These are phyloP conservation scores for Plasmodium adleri DNA, from an alignment of 169 alveolate species.

Conservation along the genomic window DNA sequence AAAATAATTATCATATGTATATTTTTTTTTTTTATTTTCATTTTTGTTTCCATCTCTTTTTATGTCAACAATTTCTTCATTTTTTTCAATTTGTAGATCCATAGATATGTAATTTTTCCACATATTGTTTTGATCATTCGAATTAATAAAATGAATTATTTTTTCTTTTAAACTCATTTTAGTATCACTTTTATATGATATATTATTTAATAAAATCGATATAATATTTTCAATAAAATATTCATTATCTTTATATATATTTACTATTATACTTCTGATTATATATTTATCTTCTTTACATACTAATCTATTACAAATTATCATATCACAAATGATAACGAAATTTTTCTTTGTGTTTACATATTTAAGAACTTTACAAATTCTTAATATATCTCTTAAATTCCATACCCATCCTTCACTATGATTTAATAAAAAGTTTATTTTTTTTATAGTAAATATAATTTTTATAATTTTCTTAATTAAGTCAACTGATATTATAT, in stretches of 20 bases:
- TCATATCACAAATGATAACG: slow-evolving; percentile 22
- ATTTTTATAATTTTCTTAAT: slow-evolving; percentile 69
- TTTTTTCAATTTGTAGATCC: background rate
- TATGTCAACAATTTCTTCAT: too few relatives aligned
- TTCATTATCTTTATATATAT: slow-evolving; percentile 9
- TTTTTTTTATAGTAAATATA: slow-evolving; percentile 75
- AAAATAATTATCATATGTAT: background rate
- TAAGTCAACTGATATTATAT: slow-evolving; percentile 12
- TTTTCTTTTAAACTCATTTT: slow-evolving; percentile 11
- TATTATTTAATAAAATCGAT: too few relatives aligned
- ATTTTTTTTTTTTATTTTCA: background rate
- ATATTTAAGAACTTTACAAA: slow-evolving; percentile 25
- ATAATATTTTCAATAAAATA: slow-evolving; percentile 8
- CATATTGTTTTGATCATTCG: background rate
- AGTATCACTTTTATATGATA: too few relatives aligned
- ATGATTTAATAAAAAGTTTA: slow-evolving; percentile 70
- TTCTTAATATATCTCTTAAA: slow-evolving; percentile 83
- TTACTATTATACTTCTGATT: slow-evolving; percentile 29
- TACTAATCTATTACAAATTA: slow-evolving; percentile 45
- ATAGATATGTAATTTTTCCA: too few relatives aligned
- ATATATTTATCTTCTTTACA: slow-evolving; percentile 38
- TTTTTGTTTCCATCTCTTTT: background rate
- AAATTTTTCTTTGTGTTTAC: background rate
- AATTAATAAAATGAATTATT: slow-evolving; percentile 11
- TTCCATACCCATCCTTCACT: slow-evolving; percentile 88